Percentiles rank a stretch among this genome's conserved stretches.
Conservation (phyloP, 345 rosid genomes). For the Gossypium mustelinum region DNA sequence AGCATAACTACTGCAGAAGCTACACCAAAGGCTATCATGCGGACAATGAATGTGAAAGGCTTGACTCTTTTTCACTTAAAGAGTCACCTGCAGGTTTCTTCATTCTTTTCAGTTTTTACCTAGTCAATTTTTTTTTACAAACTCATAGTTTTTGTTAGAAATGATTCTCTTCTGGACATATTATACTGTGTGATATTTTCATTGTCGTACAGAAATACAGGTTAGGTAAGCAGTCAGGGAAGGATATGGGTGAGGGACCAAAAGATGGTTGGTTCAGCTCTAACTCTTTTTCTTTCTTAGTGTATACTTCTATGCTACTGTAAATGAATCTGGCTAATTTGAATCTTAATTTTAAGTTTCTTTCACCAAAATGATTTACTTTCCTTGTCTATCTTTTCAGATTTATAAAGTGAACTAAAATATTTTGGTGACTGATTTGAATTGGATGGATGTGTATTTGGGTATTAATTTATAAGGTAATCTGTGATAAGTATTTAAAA, state of each 20-base stretch:
- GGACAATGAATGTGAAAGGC: constrained; percentile 90
- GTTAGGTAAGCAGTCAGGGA: constrained; percentile 81
- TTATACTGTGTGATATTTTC: constrained; percentile 14
- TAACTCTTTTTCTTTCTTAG: neutral
- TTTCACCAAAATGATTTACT: neutral
- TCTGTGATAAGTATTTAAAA: neutral
- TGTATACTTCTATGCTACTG: neutral
- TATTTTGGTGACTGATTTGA: neutral
- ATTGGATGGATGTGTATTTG: neutral
- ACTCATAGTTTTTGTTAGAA: neutral
- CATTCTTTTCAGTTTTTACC: constrained; percentile 5
- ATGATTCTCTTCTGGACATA: neutral
- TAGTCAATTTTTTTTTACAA: neutral
- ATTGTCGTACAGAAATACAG: constrained; percentile 64
- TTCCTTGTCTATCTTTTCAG: neutral
- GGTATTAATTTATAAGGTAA: neutral
- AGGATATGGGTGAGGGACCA: constrained; percentile 54
- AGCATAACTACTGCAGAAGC: constrained; percentile 52
- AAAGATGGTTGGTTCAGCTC: constrained; percentile 43
- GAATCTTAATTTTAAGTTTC: neutral
- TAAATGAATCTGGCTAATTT: constrained; percentile 5
- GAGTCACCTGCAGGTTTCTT: constrained; percentile 87
- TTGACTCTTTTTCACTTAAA: constrained; percentile 86
- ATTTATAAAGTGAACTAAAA: neutral
- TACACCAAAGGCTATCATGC: constrained; percentile 91